These are phyloP conservation scores for Candida peoriensis DNA, from an alignment of 805 yeast species.

Conservation along the genomic window DNA sequence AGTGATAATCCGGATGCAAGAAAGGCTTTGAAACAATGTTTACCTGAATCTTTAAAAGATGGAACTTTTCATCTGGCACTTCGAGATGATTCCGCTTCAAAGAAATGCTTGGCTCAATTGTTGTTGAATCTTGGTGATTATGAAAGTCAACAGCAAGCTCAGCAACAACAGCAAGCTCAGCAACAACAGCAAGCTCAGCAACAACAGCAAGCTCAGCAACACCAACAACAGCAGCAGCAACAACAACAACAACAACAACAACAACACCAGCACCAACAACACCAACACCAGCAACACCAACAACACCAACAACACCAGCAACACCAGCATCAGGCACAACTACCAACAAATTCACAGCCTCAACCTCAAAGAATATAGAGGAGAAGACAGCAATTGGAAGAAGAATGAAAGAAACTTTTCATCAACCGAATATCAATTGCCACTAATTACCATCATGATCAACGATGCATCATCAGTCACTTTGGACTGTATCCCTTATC, in stretches of 20 bases:
- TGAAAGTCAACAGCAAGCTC: conserved; percentile 17
- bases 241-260: conserved; percentile 2
- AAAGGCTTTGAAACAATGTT: conserved; percentile 71
- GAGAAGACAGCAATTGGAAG: too few species aligned
- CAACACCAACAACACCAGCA: conserved; percentile 19
- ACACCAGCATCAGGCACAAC: conserved; percentile 19
- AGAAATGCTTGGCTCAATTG: conserved; percentile 79
- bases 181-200: conserved; percentile 5
- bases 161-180: conserved; percentile 9
- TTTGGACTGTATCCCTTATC: too few species aligned
- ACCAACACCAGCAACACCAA: conserved; percentile 8
- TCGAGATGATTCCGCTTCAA: conserved; percentile 84
- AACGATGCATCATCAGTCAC: too few species aligned
- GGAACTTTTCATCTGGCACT: conserved; percentile 76
- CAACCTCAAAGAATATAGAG: too few species aligned
- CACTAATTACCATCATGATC: too few species aligned
- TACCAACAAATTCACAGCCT: too few species aligned
- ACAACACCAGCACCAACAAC: conserved; percentile 2
- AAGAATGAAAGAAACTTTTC: too few species aligned
- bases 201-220: conserved; percentile 1
- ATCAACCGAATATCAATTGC: too few species aligned
- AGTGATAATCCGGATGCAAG: conserved; percentile 90
- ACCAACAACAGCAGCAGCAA: background rate
- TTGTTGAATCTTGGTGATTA: conserved; percentile 56
- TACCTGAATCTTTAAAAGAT: conserved; percentile 85